Base-by-base conservation (phyloP, 2,329 filamentous ascomycete species). In the Aaosphaeria pasadenensis region DNA sequence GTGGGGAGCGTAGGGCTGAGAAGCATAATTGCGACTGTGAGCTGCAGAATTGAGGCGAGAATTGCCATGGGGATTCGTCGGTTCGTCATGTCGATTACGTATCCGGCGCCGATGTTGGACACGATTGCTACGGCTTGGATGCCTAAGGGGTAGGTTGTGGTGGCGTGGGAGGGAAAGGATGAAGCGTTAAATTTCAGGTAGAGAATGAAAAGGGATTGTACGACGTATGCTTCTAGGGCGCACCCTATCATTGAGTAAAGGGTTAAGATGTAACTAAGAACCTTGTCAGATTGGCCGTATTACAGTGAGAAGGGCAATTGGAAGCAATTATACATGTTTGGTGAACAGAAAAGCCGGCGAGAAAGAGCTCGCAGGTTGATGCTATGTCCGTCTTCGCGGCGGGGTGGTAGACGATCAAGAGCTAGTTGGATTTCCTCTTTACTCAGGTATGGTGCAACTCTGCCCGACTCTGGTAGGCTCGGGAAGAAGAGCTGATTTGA, bases 61-160 rank as follows among this genome's bases (percentile, higher is more conserved):
- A 71, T 46, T 4, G 66, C 67, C 61, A 72, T 71, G 2, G 68
- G 67, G 7, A 69, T 56, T 30, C 63, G 63, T 3, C 56, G 55
- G 24, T 66, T 63, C 0, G 71, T 72, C 24, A 62, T 58, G 43
- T 74, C 70, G 46, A 73, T 73, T 24, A 69, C 57, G 43, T 67
- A 60, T 13, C 67, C 70, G 28, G 68, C 69, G 2, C 64, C 53
- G 9, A 72, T 62, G 40, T 71, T 70, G 5, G 79, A 80, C 0
- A 77, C 63, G 33, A 84, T 83, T 2, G 80, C 81, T 0, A 78
- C 75, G 0, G 79, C 81, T 0, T 81, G 75, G 0, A 84, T 76
- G 2, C 79, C 80, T 0, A 80, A 77, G 0, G 80, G 80, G 43
- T 82, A 83, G 54, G 81, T 78, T 56, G 83, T 84, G 7, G 78